A percentile compares a stretch with the other conserved stretches of the same genome.
These are phyloP conservation scores for Ichthyophonus hoferi DNA, from an alignment of 208 protist species.

Conservation along the genomic window DNA sequence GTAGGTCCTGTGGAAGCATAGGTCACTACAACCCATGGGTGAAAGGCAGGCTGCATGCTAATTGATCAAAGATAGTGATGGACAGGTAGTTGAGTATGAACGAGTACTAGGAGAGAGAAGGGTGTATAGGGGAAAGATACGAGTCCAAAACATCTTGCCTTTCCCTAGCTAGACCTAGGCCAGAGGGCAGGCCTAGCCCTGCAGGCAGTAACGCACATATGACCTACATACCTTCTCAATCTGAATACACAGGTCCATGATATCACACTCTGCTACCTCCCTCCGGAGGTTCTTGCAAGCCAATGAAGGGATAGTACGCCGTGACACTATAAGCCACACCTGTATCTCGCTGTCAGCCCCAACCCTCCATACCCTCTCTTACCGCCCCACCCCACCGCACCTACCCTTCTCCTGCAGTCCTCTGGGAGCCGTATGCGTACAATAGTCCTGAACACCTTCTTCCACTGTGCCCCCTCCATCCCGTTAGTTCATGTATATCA, in stretches of 20 bases:
- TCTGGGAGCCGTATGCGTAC: slow-evolving; percentile 20
- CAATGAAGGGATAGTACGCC: slow-evolving; percentile 1
- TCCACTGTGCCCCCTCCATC: not conserved
- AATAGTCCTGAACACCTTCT: slow-evolving; percentile 25
- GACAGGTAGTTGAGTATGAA: no score
- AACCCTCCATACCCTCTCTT: not conserved
- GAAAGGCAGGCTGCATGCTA: no score
- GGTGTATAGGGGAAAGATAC: no score
- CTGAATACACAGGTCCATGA: slow-evolving; percentile 28
- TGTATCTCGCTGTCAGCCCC: not conserved
- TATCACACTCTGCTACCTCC: not conserved
- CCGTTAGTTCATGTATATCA: no score
- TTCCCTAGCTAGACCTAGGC: no score
- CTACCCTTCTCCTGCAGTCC: slow-evolving; percentile 2
- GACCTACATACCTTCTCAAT: slow-evolving; percentile 12
- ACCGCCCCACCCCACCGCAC: not conserved
- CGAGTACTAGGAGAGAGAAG: no score
- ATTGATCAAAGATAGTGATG: no score
- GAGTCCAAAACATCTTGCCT: no score
- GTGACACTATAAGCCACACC: slow-evolving; percentile 13
- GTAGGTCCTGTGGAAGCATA: slow-evolving; percentile 4
- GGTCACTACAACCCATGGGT: no score
- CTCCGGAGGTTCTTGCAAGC: not conserved
- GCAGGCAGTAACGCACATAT: no score
- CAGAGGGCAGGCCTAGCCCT: no score